Percentiles rank a stretch among this genome's conserved stretches.
These are phyloP conservation scores for Pichia deserticola DNA, from an alignment of 805 yeast species.

Conservation along the genomic window DNA sequence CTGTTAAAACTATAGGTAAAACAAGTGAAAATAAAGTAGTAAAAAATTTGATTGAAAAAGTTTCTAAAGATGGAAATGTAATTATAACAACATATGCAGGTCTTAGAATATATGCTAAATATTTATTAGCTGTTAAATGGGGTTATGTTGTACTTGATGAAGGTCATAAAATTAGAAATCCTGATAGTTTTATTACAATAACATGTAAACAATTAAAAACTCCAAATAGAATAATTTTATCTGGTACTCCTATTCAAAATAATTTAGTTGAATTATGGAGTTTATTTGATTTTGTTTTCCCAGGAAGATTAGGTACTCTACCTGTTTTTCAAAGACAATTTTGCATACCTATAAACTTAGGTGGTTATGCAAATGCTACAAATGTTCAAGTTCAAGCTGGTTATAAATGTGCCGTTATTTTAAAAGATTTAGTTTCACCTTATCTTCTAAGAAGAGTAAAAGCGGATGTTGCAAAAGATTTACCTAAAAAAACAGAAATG, in stretches of 20 bases:
- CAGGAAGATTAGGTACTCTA: conserved; percentile 88
- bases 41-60: conserved; percentile 44
- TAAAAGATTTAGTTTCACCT: conserved; percentile 84
- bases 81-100: conserved; percentile 82
- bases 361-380: conserved; percentile 98
- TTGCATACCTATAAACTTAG: conserved; percentile 85
- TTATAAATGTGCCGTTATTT: conserved; percentile 87
- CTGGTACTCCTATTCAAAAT: conserved; percentile 97
- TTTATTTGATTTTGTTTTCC: conserved; percentile 87
- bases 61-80: conserved; percentile 68
- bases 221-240: conserved; percentile 75
- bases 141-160: conserved; percentile 89
- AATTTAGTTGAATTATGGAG: conserved; percentile 91
- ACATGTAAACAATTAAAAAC: conserved; percentile 81
- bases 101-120: conserved; percentile 36
- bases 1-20: conserved; percentile 20
- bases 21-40: conserved; percentile 25
- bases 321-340: conserved; percentile 94
- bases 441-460: conserved; percentile 81
- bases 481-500: conserved; percentile 90
- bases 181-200: conserved; percentile 81
- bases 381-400: conserved; percentile 95
- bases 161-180: conserved; percentile 95
- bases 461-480: conserved; percentile 88
- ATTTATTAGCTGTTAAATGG: conserved; percentile 74